These are phyloP conservation scores for Rosa hybrid DNA, from an alignment of 331 rosid genomes.

Conservation along the genomic window DNA sequence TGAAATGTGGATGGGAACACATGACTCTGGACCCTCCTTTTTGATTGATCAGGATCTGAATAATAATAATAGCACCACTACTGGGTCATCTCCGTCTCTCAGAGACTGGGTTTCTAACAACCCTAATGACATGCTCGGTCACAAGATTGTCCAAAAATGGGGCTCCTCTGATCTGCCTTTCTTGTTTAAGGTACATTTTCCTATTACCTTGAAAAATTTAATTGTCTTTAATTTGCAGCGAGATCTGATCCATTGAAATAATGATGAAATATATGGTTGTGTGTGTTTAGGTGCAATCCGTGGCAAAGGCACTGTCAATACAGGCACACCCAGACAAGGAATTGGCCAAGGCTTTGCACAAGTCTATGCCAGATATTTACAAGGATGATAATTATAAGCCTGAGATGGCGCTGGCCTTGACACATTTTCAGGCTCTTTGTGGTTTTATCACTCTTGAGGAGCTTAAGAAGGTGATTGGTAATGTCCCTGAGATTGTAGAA, in stretches of 20 bases:
- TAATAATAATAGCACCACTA: not conserved
- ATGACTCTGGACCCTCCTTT: conserved; percentile 80
- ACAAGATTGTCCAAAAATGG: conserved; percentile 66
- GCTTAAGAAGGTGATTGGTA: conserved; percentile 65
- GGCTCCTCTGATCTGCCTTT: conserved; percentile 77
- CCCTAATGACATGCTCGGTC: conserved; percentile 65
- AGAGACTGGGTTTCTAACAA: conserved; percentile 69
- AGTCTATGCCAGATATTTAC: conserved; percentile 61
- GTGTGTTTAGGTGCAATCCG: conserved; percentile 70
- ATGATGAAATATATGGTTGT: not conserved
- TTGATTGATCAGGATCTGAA: conserved; percentile 29
- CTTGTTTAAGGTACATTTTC: conserved; percentile 66
- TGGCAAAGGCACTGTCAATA: conserved; percentile 80
- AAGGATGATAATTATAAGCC: conserved; percentile 94
- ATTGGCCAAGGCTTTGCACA: conserved; percentile 76
- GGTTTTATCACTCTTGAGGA: conserved; percentile 82
- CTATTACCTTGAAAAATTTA: not conserved
- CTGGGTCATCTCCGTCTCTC: conserved; percentile 37
- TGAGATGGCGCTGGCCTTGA: conserved; percentile 88
- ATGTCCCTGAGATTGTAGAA: conserved; percentile 72
- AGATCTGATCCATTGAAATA: not conserved
- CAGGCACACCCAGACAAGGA: conserved; percentile 98
- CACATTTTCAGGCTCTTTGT: conserved; percentile 81
- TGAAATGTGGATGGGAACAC: conserved; percentile 96
- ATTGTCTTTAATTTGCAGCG: not conserved